phyloP scores from a whole-genome alignment of 345 rosid species.

The Cardamine resedifolia region DNA sequence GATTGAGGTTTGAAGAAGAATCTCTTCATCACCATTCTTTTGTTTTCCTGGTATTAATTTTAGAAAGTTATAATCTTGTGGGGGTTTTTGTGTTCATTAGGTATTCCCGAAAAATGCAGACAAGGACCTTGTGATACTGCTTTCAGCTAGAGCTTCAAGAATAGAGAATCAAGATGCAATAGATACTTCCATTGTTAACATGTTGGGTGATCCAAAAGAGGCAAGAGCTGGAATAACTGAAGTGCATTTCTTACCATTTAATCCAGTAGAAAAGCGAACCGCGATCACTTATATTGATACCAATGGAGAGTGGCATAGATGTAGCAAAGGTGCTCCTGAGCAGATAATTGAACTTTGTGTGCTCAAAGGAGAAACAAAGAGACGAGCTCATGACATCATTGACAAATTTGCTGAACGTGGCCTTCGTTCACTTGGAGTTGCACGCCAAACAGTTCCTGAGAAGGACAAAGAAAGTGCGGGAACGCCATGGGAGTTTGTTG shows the following conservation, averaged over 20 bases:
- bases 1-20: conserved; percentile 52
- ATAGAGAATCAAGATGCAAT: conserved; percentile 95
- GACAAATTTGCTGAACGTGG: conserved; percentile 88
- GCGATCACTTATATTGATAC: conserved; percentile 74
- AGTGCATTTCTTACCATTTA: conserved; percentile 79
- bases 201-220: conserved; percentile 84
- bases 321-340: conserved; percentile 87
- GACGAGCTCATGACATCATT: conserved; percentile 65
- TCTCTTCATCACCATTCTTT: not conserved
- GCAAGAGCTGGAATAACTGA: conserved; percentile 76
- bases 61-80: not conserved
- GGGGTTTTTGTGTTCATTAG: conserved; percentile 31
- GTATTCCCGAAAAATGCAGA: conserved; percentile 53
- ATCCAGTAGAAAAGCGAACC: conserved; percentile 86
- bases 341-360: conserved; percentile 58
- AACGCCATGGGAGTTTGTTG: conserved; percentile 80
- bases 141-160: conserved; percentile 91
- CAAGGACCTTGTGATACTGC: conserved; percentile 52
- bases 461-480: conserved; percentile 66
- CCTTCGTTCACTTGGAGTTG: conserved; percentile 71
- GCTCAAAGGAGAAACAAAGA: conserved; percentile 52
- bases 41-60: not conserved
- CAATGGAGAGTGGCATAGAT: conserved; percentile 68
- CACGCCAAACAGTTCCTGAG: conserved; percentile 59
- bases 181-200: conserved; percentile 86